These are phyloP conservation scores for Vararia minispora DNA, from an alignment of 768 basidiomycete species.

Conservation along the genomic window DNA sequence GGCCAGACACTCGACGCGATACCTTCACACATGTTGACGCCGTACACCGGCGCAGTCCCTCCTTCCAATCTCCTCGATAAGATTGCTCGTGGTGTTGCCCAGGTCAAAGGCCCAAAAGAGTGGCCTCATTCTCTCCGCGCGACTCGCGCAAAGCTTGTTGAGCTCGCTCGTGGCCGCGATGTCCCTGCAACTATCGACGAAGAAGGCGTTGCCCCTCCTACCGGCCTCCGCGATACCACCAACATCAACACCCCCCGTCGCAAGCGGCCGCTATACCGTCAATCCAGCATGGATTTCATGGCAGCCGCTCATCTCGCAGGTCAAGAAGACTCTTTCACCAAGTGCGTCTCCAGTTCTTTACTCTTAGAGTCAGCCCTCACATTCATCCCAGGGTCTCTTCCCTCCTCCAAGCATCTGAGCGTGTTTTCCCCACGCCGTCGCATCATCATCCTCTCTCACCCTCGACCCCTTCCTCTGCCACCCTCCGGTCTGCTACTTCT, in stretches of 20 bases:
- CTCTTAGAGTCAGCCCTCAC: slow-evolving; percentile 12
- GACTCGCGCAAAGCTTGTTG: slow-evolving; percentile 74
- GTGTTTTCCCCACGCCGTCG: slow-evolving; percentile 32
- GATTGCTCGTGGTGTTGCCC: slow-evolving; percentile 65
- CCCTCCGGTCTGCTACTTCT: slow-evolving; percentile 10
- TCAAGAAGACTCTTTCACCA: slow-evolving; percentile 43
- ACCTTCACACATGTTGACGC: slow-evolving; percentile 75
- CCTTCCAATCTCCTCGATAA: slow-evolving; percentile 82
- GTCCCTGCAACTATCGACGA: slow-evolving; percentile 24
- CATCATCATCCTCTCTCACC: slow-evolving; percentile 40
- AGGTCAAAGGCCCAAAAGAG: slow-evolving; percentile 64
- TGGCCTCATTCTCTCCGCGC: slow-evolving; percentile 80
- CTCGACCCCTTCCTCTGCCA: slow-evolving; percentile 17
- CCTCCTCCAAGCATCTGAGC: slow-evolving; percentile 56
- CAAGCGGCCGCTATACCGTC: slow-evolving; percentile 57
- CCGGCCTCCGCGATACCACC: slow-evolving; percentile 35
- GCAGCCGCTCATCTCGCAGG: slow-evolving; percentile 34
- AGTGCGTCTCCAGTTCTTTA: slow-evolving; percentile 32
- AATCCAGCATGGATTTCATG: slow-evolving; percentile 86
- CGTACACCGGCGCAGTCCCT: slow-evolving; percentile 75
- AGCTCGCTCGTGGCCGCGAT: slow-evolving; percentile 59
- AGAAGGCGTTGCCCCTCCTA: slow-evolving; percentile 35
- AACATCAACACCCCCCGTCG: slow-evolving; percentile 35
- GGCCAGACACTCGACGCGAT: slow-evolving; percentile 71
- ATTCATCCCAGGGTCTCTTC: slow-evolving; percentile 41